phyloP scores from a whole-genome alignment of 169 alveolate species.

The Toxoplasma gondii region DNA sequence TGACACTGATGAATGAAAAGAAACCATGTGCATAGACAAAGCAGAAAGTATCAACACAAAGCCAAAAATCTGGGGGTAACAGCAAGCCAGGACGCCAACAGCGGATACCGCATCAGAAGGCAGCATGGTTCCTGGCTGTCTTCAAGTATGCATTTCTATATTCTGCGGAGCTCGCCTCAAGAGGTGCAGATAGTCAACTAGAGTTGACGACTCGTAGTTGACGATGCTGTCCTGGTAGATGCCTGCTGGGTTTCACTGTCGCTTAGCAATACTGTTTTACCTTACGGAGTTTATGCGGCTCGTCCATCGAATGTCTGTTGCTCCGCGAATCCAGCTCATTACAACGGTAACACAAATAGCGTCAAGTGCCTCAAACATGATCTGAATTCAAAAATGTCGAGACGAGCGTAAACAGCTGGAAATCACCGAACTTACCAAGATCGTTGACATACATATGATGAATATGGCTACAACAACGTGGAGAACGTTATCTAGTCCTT shows the following conservation, averaged over 20 bases:
- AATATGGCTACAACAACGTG: not conserved
- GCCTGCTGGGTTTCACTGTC: not conserved
- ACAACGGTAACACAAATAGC: slow-evolving; percentile 39
- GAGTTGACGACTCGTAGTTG: not conserved
- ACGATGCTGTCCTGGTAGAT: not conserved
- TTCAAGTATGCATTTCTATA: not conserved
- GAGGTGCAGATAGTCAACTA: not conserved
- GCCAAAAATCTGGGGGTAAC: too few species aligned
- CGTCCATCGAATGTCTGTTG: slow-evolving; percentile 48
- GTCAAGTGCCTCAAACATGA: slow-evolving; percentile 43
- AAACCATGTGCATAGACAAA: too few species aligned
- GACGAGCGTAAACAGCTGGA: not conserved
- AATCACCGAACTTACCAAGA: not conserved
- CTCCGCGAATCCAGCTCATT: slow-evolving; percentile 53
- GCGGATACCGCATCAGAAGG: too few species aligned
- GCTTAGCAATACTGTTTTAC: not conserved
- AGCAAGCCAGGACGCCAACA: not conserved
- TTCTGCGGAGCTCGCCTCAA: slow-evolving; percentile 2
- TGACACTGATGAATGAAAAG: too few species aligned
- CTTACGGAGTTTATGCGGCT: slow-evolving; percentile 47
- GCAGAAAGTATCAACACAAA: too few species aligned
- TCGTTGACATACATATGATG: not conserved
- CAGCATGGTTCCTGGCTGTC: too few species aligned
- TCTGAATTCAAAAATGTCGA: not conserved
- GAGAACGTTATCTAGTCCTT: not conserved